Evolutionary conservation across 352 stramenopile species (phyloP), one percentile per base, ranked within the genome.

Genomic region (Phytopythium cucurbitacearum): DNA sequence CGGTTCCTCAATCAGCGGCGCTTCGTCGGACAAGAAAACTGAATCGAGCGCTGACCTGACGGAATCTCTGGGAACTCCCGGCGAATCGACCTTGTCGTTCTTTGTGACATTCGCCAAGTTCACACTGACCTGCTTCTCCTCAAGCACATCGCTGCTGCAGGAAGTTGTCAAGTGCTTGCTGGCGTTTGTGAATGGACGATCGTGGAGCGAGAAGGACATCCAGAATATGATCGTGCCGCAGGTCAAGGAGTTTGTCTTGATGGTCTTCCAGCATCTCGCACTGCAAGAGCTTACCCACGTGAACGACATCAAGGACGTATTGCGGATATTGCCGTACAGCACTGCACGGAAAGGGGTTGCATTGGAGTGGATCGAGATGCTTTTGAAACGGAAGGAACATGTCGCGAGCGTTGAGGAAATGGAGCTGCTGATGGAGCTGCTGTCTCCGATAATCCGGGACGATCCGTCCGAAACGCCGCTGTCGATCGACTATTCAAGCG

Each of bases 391-490:
- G 2, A 57, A 75, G 4, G 61, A 82, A 37, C 54, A 49, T 40
- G 53, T 87, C 4, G 34, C 43, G 12, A 40, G 64, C n/a, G 56
- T 73, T 35, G 60, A 60, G 21, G 61, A 87, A 37, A 74, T 80
- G 40, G 72, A 82, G 34, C 73, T 86, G 42, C 52, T 92, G 28
- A 57, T 89, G 3, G 67, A 80, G 5, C 9, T 98, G 34, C 78
- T 99, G 44, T 67, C 87, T 13, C 95, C 97, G 6, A 65, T 99
- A 2, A 67, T 99, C 33, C 81, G 81, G 35, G 89, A 97, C 48
- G 82, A 91, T 38, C 70, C 68, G 8, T 75, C 70, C 43, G 71
- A 75, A 3, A 57, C 57, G 15, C 52, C 52, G 1, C 45, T 54
- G 4, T 38, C 45, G 11, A n/a, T 50, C 10, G 45, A 50, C 13